Base-by-base conservation (phyloP, 2,329 filamentous ascomycete species). In the Sclerotinia nivalis region DNA sequence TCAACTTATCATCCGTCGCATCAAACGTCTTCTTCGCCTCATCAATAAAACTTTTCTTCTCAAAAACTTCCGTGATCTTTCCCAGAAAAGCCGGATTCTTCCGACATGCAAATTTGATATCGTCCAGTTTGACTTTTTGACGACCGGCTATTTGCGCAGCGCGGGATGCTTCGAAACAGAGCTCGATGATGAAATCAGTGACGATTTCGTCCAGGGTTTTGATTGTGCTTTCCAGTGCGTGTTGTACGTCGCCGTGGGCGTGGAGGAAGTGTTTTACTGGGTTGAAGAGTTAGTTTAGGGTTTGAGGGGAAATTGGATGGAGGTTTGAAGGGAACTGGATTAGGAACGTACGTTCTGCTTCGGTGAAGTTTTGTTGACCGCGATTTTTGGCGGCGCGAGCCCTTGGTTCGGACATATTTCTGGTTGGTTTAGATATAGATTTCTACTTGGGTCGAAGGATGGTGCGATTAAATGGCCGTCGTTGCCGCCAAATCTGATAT, bases 81-180 rank as follows among this genome's bases (percentile, higher is more conserved):
- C 96, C 96, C 56, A 98, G 84, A 79, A 97, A 96, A 71, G 87
- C 84, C 12, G 92, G 90, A 77, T 98, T 96, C 73, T 91, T 88
- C 45, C 96, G 88, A 75, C 98, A 88, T 52, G 93, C 93, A 81
- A 97, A 99, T 78, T 96, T 93, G 82, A 99, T 97, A 81, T 99
- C 96, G 77, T 97, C 95, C 77, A 97, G 92, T 80, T 99, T 99
- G 82, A 99, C 93, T 82, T 99, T 99, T 77, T 97, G 93, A 2
- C 96, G 91, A 0, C 93, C 91, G 2, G 92, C 89, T 80, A 97
- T 93, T 79, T 92, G 89, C 0, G 96, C 96, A 67, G 91, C 90
- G 58, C 92, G 89, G 6, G 93, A 93, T 5, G 96, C 95, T 78
- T 93, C 91, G 83, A 97, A 96, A 81, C 92, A 95, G 68, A 96